phyloP scores from a whole-genome alignment of 2,329 filamentous ascomycete genomes.

The Xylaria sp. region DNA sequence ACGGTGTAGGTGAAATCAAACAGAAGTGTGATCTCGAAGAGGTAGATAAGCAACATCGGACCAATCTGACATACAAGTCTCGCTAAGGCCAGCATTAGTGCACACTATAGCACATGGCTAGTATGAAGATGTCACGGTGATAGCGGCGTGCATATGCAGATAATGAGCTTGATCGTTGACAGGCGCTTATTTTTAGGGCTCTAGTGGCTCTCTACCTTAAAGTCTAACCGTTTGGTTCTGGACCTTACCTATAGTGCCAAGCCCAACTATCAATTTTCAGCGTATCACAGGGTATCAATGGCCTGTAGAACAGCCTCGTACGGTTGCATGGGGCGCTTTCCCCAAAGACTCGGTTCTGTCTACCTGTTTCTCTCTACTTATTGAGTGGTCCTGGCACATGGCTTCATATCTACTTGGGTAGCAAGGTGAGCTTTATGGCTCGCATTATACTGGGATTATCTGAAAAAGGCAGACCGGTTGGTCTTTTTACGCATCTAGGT shows the following conservation, averaged over 20 bases:
- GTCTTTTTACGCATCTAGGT: background rate
- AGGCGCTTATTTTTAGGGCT: slow-evolving; percentile 28
- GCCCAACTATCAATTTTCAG: background rate
- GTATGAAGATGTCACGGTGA: slow-evolving; percentile 44
- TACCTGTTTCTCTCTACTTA: background rate
- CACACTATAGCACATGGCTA: slow-evolving; percentile 32
- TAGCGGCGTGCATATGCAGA: slow-evolving; percentile 39
- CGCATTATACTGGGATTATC: background rate
- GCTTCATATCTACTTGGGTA: background rate
- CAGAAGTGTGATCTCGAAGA: background rate
- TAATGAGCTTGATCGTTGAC: slow-evolving; percentile 14
- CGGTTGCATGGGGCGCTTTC: slow-evolving; percentile 25
- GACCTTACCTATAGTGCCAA: slow-evolving; percentile 14
- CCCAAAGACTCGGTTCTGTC: slow-evolving; percentile 16
- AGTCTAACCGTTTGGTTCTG: background rate
- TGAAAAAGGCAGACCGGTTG: background rate
- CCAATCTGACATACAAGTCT: slow-evolving; percentile 12
- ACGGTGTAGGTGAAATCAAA: background rate
- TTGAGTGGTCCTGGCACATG: background rate
- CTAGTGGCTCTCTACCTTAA: background rate
- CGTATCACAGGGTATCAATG: slow-evolving; percentile 11
- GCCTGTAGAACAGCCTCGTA: background rate
- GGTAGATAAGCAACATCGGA: background rate
- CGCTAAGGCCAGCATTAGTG: slow-evolving; percentile 20
- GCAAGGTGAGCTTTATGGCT: background rate